These are phyloP conservation scores for Penicillium hordei DNA, from an alignment of 2,329 filamentous ascomycete genomes.

Conservation along the genomic window DNA sequence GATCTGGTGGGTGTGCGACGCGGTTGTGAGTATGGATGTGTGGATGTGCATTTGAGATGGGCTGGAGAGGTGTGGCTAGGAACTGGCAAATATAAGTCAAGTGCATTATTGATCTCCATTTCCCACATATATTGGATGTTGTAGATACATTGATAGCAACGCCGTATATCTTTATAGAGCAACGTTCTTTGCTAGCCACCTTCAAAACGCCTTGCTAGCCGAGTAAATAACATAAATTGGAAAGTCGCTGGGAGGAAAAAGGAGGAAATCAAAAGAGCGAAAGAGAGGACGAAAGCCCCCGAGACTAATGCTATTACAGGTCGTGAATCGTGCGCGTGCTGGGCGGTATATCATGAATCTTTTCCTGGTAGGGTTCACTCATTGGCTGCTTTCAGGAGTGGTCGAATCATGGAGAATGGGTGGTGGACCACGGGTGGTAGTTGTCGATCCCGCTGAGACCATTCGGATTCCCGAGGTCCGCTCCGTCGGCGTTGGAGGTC, in stretches of 20 bases:
- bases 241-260: conserved; percentile 3
- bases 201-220: conserved; percentile 30
- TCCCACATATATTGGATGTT: background rate
- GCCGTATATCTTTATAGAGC: background rate
- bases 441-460: conserved; percentile 2
- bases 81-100: background rate
- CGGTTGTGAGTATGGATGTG: background rate
- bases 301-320: conserved; percentile 20
- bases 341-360: conserved; percentile 3
- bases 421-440: background rate
- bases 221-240: conserved; percentile 9
- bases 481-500: conserved; percentile 7
- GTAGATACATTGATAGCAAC: background rate
- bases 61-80: background rate
- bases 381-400: background rate
- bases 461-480: background rate
- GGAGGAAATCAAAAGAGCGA: conserved; percentile 8
- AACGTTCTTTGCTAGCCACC: background rate
- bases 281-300: conserved; percentile 9
- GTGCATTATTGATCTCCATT: background rate
- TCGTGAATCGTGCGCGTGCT: conserved; percentile 24
- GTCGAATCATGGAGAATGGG: conserved; percentile 11
- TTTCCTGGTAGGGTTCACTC: background rate
- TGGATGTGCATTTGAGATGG: background rate
- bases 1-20: conserved; percentile 4